Base-by-base conservation (phyloP, 2,329 filamentous ascomycete genomes). In the Claviceps sp. region DNA sequence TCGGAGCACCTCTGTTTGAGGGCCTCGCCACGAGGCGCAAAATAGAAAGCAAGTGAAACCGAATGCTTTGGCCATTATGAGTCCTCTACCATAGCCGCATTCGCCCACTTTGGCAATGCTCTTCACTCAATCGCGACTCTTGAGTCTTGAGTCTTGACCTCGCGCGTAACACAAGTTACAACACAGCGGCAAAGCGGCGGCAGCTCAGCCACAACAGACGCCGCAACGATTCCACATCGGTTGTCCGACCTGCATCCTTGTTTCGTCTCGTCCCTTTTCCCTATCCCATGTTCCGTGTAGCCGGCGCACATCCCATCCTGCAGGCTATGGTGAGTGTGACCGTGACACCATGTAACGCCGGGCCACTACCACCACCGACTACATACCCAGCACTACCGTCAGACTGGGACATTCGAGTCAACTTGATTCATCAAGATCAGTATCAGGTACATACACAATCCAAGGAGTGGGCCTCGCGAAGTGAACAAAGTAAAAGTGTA, bases 11-110 rank as follows among this genome's bases (percentile, higher is more conserved):
- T 44, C 30, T 44, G 34, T n/a, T 42, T 45, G 24, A 42, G 38
- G 18, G 14, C 43, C 7, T 46, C 40, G 45, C 38, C 37, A 47
- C 38, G 22, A 34, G 41, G 26, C 24, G 26, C 18, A 52, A 48
- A 38, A 46, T 26, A 43, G 45, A 51, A 24, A 20, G 18, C 24
- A 30, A 38, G 43, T 53, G 48, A 53, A 50, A 53, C 52, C 37
- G 44, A 16, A 30, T 41, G 52, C 48, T 47, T 40, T 53, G 51
- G 37, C 43, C 52, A 20, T 53, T 20, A 38, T 50, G 42, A 26
- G 47, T 46, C 34, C 37, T 51, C 50, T 30, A 22, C 34, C 22
- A 46, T 37, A 34, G 30, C 34, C 22, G 30, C 11, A 24, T 40
- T 40, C 20, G 14, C 24, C 42, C 50, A 30, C 47, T 42, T 37